Evolutionary conservation across 345 rosid species (phyloP), one percentile per base, ranked within the genome.

Genomic region (Psidium guajava): DNA sequence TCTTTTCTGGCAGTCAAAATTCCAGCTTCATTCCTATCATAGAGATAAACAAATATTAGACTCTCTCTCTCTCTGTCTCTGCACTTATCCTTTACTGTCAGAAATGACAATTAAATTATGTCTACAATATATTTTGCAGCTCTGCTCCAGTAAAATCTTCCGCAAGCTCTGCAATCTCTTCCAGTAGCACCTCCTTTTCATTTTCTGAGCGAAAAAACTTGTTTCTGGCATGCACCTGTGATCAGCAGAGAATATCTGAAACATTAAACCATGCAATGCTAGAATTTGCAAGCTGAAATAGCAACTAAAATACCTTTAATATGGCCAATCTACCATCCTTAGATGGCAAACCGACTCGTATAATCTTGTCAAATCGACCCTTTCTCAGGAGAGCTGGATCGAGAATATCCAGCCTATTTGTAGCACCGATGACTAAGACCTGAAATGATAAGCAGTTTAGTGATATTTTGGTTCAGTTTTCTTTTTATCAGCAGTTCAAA

Each of bases 91-190:
- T 69, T 28, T 32, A 36, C 42, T 86, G 54, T 28, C 50, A 61
- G 21, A 81, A n/a, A 54, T 58, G 27, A 24, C 85, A 84, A 75
- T 75, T 51, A 82, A 51, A 80, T 61, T 83, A 40, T 73, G 83
- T 54, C 77, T 88, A 97, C 99, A 97, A 87, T 92, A 97, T 92
- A 90, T 97, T 97, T 86, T 97, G 99, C 88, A 97, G 96, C 90
- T 97, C 99, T 32, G 98, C 99, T 88, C 98, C 98, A 15, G 98
- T 95, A 89, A 94, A 97, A 92, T 94, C 97, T 91, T 94, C 98
- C 1, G 98, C 87, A 83, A 91, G 92, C 87, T 91, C 97, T 18
- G 98, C 95, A 90, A 95, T 85, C 92, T 95, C 99, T 87, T 91
- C 91, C 87, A 97, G 89, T 85, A 95, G 91, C 82, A 84, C 82